phyloP scores from a whole-genome alignment of 2,329 filamentous ascomycete species.

The Neofusicoccum sp. region DNA sequence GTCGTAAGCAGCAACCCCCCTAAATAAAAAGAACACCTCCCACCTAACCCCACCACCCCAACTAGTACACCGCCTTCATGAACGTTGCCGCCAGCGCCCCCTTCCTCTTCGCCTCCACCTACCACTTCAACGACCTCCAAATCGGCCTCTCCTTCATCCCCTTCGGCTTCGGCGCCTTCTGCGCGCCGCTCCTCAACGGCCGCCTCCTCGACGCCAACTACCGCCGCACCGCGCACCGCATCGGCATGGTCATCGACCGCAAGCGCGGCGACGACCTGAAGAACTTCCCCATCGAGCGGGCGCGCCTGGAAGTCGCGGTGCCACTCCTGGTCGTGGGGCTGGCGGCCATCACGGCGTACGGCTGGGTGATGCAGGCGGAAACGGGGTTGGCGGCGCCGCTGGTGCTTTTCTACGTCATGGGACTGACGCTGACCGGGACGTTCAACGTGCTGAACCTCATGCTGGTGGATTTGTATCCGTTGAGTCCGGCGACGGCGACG shows the following conservation, averaged over 20 bases:
- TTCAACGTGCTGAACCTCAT: slow-evolving; percentile 47
- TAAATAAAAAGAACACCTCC: too few relatives aligned
- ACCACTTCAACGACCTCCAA: slow-evolving; percentile 48
- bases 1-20: too few relatives aligned
- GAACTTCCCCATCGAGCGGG: slow-evolving; percentile 50
- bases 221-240: slow-evolving; percentile 59
- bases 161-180: slow-evolving; percentile 38
- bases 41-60: too few relatives aligned
- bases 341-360: slow-evolving; percentile 35
- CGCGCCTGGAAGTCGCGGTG: slow-evolving; percentile 36
- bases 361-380: slow-evolving; percentile 37
- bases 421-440: slow-evolving; percentile 55
- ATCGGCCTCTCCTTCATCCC: slow-evolving; percentile 43
- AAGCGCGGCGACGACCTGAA: slow-evolving; percentile 52
- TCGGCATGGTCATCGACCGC: slow-evolving; percentile 60
- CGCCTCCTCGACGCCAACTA: slow-evolving; percentile 69
- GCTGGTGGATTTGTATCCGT: slow-evolving; percentile 39
- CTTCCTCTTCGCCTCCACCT: slow-evolving; percentile 46
- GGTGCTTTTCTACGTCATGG: slow-evolving; percentile 52
- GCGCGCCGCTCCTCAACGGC: slow-evolving; percentile 47
- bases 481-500: slow-evolving; percentile 36
- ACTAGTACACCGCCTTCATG: slow-evolving; percentile 46
- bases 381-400: slow-evolving; percentile 37
- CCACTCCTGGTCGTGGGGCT: slow-evolving; percentile 35
- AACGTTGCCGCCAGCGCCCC: slow-evolving; percentile 41